phyloP scores from a whole-genome alignment of 2,329 filamentous ascomycete species.

The Phyllosticta citribraziliensis region DNA sequence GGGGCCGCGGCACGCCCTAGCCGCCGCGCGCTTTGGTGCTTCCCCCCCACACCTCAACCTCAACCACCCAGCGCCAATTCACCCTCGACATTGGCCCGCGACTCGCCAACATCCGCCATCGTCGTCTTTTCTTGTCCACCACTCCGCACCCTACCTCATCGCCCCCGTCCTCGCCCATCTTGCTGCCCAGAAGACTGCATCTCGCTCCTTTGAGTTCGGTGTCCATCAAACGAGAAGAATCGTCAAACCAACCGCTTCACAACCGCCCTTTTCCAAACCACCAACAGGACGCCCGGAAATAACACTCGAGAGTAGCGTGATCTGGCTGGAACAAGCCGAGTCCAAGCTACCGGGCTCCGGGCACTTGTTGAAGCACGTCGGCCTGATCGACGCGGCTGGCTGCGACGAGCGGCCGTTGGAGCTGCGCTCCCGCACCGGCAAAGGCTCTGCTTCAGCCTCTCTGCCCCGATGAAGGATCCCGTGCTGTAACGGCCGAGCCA shows the following conservation, averaged over 20 bases:
- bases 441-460: neutral
- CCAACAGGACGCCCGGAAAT: neutral
- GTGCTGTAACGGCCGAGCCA: neutral
- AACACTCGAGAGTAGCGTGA: neutral
- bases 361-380: neutral
- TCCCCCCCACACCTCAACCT: neutral
- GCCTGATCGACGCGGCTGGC: constrained; percentile 4
- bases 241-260: neutral
- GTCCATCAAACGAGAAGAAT: neutral
- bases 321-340: neutral
- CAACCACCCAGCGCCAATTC: neutral
- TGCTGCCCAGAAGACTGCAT: neutral
- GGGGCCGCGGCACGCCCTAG: neutral
- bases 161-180: neutral
- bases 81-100: neutral
- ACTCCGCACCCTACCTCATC: neutral
- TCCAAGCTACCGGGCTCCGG: neutral
- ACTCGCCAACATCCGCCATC: neutral
- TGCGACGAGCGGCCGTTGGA: neutral
- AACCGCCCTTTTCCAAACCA: neutral
- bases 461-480: neutral
- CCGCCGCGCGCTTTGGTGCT: neutral
- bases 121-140: neutral
- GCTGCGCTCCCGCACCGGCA: neutral
- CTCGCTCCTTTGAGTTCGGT: neutral